These are phyloP conservation scores for Hygrocybe coccinea DNA, from an alignment of 768 basidiomycete species.

Conservation along the genomic window DNA sequence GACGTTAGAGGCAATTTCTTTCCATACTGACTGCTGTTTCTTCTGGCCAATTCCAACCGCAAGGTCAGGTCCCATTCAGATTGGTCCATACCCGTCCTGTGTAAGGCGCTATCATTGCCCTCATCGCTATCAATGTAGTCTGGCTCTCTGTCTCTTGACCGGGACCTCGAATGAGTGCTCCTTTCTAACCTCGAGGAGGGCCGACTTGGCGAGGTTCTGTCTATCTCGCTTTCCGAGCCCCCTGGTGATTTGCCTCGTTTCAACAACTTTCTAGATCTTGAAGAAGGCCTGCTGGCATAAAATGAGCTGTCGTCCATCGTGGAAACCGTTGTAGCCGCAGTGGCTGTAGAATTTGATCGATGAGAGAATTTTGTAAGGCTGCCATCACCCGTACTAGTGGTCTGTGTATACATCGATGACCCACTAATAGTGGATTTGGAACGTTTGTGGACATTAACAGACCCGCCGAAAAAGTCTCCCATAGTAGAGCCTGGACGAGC, in stretches of 20 bases:
- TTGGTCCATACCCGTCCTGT: constrained; percentile 45
- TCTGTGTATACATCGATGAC: constrained; percentile 67
- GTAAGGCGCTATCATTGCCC: constrained; percentile 37
- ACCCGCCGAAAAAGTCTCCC: constrained; percentile 72
- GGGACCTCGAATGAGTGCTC: constrained; percentile 36
- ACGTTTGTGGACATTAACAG: constrained; percentile 62
- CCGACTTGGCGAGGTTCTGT: constrained; percentile 43
- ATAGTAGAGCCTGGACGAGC: constrained; percentile 61
- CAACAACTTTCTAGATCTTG: constrained; percentile 45
- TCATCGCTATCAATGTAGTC: constrained; percentile 45
- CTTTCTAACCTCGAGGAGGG: constrained; percentile 33
- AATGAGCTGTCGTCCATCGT: constrained; percentile 60
- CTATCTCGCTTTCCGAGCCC: constrained; percentile 42
- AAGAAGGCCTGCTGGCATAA: constrained; percentile 37
- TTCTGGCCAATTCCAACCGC: constrained; percentile 76
- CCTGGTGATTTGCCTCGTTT: constrained; percentile 41
- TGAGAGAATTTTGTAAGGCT: constrained; percentile 69
- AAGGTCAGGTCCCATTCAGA: constrained; percentile 74
- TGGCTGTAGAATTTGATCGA: constrained; percentile 61
- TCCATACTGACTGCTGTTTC: constrained; percentile 75
- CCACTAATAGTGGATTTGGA: constrained; percentile 68
- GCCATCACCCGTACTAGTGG: constrained; percentile 62
- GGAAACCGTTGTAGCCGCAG: constrained; percentile 58
- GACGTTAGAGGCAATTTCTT: constrained; percentile 36
- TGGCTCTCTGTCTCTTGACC: constrained; percentile 38